phyloP scores from a whole-genome alignment of 2,329 filamentous ascomycete species.

The Alternaria rosae region DNA sequence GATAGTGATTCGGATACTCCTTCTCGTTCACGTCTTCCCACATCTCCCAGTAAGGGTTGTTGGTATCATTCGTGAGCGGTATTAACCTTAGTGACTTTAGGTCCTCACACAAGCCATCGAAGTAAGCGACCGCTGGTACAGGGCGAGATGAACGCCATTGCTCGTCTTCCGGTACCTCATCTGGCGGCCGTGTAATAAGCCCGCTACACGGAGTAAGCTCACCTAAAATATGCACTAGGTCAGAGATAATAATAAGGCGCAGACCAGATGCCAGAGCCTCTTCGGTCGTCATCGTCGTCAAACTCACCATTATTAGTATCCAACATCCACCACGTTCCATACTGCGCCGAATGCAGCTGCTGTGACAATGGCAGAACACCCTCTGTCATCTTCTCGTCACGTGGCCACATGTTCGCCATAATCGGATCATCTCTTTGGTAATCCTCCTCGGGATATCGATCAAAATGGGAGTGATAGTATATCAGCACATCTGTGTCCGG shows the following conservation, averaged over 20 bases:
- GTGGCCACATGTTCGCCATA: neutral
- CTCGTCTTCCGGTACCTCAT: slow-evolving; percentile 5
- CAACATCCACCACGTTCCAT: slow-evolving; percentile 6
- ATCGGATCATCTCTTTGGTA: too few relatives aligned
- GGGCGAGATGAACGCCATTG: neutral
- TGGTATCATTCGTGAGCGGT: too few relatives aligned
- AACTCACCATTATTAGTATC: slow-evolving; percentile 5
- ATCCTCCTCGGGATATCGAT: neutral
- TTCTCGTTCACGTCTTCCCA: too few relatives aligned
- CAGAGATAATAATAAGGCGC: too few relatives aligned
- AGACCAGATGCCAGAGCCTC: too few relatives aligned
- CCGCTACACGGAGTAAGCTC: neutral
- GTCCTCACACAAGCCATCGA: neutral
- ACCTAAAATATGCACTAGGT: neutral
- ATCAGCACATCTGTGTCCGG: neutral
- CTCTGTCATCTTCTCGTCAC: neutral
- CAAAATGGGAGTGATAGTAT: neutral
- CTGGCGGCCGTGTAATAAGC: neutral
- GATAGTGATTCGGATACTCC: too few relatives aligned
- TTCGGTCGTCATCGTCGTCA: too few relatives aligned
- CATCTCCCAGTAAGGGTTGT: too few relatives aligned
- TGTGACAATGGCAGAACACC: neutral
- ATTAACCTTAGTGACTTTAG: too few relatives aligned
- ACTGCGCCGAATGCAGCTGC: too few relatives aligned
- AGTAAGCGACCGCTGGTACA: neutral